Base-by-base conservation (phyloP, 805 yeast genomes). In the Candida alai region DNA sequence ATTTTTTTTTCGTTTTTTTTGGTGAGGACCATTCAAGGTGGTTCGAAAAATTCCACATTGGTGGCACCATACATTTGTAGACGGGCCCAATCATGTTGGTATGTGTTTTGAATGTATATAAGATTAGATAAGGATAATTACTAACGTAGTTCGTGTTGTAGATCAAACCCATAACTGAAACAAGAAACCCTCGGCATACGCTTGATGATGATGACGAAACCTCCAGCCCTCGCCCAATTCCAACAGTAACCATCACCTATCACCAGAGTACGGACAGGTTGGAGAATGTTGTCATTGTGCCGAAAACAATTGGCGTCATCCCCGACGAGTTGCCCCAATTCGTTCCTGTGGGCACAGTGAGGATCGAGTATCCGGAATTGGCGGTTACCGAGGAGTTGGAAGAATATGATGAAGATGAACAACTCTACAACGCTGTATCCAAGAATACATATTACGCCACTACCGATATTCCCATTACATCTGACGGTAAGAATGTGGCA, bases 161-260 rank as follows among this genome's bases (percentile, higher is more conserved):
- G 74, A 58, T 74, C 32, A 69, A 71, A 59, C 78, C 75, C 25
- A 63, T 74, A 69, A 57, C 61, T 17, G 77, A 70, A 24, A 47
- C 54, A 29, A 70, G 67, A 21, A 56, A 68, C n/a, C 71, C 76
- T 13, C 70, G 82, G 40, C 80, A 77, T 49, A 42, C 65, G 6
- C 47, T 76, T 18, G 73, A 69, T 29, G 70, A 60, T 7, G 56
- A 51, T 22, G 57, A 49, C 13, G 42, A 40, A 6, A 43, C 38
- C 10, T 43, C 45, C n/a, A 35, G 33, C 21, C 54, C 58, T 2
- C 30, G 40, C 35, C 38, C 58, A 44, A 37, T 58, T 8, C 70
- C 72, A 12, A 35, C 36, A 1, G 41, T 65, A 2, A 19, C 43
- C 1, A 43, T 66, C 7, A 43, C 47, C 13, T 43, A 43, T 34